phyloP scores from a whole-genome alignment of 345 rosid genomes.

The Brassica nigra region DNA sequence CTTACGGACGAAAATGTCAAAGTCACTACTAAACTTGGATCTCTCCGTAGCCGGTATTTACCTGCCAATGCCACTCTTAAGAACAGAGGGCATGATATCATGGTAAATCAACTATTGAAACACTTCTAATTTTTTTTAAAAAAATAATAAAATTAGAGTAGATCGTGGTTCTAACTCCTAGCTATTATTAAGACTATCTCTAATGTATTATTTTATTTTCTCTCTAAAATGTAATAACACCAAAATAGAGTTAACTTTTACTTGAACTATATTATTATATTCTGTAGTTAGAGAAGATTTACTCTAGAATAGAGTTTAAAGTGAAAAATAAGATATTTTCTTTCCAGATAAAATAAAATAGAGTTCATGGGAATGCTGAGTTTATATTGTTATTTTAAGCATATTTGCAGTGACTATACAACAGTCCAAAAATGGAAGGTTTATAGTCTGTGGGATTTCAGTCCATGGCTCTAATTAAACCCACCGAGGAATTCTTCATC shows the following conservation, averaged over 20 bases:
- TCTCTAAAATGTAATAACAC: background rate
- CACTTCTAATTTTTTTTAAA: too few species aligned
- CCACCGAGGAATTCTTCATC: background rate
- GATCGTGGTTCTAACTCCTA: background rate
- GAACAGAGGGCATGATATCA: slow-evolving; percentile 87
- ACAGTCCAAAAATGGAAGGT: background rate
- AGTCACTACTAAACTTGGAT: slow-evolving; percentile 49
- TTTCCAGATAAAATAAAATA: too few species aligned
- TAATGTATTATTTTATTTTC: too few species aligned
- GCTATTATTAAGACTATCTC: background rate
- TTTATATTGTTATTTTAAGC: background rate
- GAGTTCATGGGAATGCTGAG: background rate
- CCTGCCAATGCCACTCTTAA: slow-evolving; percentile 59
- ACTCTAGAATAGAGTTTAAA: too few species aligned
- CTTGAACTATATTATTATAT: too few species aligned
- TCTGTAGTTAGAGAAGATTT: background rate
- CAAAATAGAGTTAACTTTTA: background rate
- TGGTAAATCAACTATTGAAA: slow-evolving; percentile 44
- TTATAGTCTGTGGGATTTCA: background rate
- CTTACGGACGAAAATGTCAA: slow-evolving; percentile 47
- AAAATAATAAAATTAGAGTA: background rate
- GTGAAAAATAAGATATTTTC: background rate
- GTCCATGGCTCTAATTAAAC: background rate
- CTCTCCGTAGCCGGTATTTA: slow-evolving; percentile 51
- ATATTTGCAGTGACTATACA: background rate